Evolutionary conservation across 164 flowering plant species (phyloP).

Genomic region (Echeveria elegans): DNA sequence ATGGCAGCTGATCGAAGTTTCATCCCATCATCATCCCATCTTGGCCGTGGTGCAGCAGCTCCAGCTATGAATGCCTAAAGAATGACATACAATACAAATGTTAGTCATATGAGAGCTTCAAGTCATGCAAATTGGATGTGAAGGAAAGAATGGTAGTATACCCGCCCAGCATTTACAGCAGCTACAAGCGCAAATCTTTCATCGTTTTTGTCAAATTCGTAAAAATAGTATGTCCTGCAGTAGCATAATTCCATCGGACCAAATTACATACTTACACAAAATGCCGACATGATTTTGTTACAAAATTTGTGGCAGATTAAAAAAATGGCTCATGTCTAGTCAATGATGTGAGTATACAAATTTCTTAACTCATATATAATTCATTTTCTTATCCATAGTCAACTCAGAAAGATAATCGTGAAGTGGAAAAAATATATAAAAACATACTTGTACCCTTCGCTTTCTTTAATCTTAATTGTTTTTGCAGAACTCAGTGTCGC

Average conservation of each 20-base stretch:
- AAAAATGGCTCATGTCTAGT: too few species aligned
- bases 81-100: too few species aligned
- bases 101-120: too few species aligned
- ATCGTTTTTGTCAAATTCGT: slow-evolving; percentile 68
- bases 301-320: too few species aligned
- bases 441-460: slow-evolving; percentile 62
- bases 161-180: slow-evolving; percentile 78
- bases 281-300: neutral
- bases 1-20: slow-evolving; percentile 93
- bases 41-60: slow-evolving; percentile 71
- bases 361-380: too few species aligned
- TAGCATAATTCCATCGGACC: neutral
- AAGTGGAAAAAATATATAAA: too few species aligned
- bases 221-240: slow-evolving; percentile 80
- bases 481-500: slow-evolving; percentile 64
- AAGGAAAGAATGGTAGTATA: slow-evolving; percentile 12
- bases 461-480: slow-evolving; percentile 79
- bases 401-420: too few species aligned
- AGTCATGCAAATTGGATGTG: too few species aligned
- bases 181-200: slow-evolving; percentile 81
- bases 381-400: too few species aligned
- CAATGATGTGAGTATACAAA: too few species aligned
- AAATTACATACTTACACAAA: neutral
- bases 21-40: slow-evolving; percentile 77
- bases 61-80: slow-evolving; percentile 72